A percentile compares a stretch with the other conserved stretches of the same genome.
Conservation (phyloP, 345 rosid genomes). For the Luvunga scandens region DNA sequence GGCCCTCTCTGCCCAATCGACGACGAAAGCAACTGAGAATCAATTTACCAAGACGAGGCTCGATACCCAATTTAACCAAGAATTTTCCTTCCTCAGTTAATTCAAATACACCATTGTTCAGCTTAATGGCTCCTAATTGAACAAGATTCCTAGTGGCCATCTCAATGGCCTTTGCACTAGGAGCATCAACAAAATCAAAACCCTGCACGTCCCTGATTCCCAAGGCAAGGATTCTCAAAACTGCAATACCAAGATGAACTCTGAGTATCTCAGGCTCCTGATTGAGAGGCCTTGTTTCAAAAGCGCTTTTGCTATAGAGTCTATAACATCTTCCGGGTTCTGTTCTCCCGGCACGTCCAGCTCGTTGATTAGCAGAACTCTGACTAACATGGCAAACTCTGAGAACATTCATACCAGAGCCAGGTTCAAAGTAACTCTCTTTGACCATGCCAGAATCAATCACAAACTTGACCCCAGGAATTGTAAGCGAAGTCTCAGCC, state of each 20-base stretch:
- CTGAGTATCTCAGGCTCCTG: constrained; percentile 88
- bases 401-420: constrained; percentile 82
- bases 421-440: constrained; percentile 72
- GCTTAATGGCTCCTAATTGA: constrained; percentile 69
- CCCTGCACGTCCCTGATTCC: constrained; percentile 52
- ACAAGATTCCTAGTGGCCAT: constrained; percentile 71
- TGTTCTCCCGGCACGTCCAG: constrained; percentile 98
- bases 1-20: constrained; percentile 73
- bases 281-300: constrained; percentile 53
- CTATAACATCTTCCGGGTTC: constrained; percentile 87
- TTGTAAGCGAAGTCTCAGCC: constrained; percentile 96
- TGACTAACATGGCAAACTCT: constrained; percentile 65
- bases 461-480: constrained; percentile 88
- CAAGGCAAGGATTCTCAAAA: constrained; percentile 76
- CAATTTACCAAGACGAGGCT: constrained; percentile 86
- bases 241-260: constrained; percentile 91
- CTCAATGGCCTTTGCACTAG: constrained; percentile 60
- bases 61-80: constrained; percentile 84
- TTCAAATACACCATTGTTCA: constrained; percentile 40
- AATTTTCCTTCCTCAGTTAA: constrained; percentile 60
- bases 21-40: constrained; percentile 52
- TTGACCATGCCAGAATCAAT: constrained; percentile 87
- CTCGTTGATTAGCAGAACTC: constrained; percentile 87
- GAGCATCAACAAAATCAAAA: constrained; percentile 92
- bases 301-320: constrained; percentile 56